Evolutionary conservation across 805 yeast species (phyloP).

Genomic region (Cyberlindnera bimundalis): DNA sequence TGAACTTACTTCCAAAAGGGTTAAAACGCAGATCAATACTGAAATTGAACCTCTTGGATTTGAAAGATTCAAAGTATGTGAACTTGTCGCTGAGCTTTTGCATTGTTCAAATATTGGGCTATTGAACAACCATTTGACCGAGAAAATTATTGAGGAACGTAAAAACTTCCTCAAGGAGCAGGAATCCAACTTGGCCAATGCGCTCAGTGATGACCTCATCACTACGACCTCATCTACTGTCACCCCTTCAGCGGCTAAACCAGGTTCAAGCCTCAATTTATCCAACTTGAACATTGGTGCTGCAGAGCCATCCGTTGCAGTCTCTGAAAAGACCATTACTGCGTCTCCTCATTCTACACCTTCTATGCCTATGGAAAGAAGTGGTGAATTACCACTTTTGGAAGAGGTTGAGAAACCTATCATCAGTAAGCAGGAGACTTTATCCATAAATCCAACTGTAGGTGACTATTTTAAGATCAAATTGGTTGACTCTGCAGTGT

Average conservation of each 20-base stretch:
- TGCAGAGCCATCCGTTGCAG: conserved; percentile 30
- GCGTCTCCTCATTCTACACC: conserved; percentile 26
- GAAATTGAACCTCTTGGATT: conserved; percentile 82
- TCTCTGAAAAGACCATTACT: conserved; percentile 25
- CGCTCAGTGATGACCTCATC: conserved; percentile 28
- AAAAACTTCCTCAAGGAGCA: conserved; percentile 53
- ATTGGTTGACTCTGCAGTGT: conserved; percentile 59
- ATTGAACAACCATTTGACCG: conserved; percentile 73
- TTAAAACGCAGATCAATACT: conserved; percentile 47
- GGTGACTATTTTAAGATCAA: conserved; percentile 74
- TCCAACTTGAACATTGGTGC: conserved; percentile 27
- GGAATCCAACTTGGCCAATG: conserved; percentile 25
- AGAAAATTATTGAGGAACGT: conserved; percentile 63
- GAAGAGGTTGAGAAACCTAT: conserved; percentile 6
- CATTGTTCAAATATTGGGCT: conserved; percentile 96
- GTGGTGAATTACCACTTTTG: conserved; percentile 16
- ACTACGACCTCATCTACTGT: conserved; percentile 2
- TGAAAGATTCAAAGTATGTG: conserved; percentile 89
- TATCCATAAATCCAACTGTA: conserved; percentile 55
- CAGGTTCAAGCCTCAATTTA: conserved; percentile 17
- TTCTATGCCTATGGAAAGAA: not conserved
- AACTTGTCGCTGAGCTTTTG: conserved; percentile 86
- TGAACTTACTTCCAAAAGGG: conserved; percentile 25
- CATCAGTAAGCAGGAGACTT: conserved; percentile 20
- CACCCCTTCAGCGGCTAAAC: not conserved